phyloP scores from a whole-genome alignment of 495 filamentous ascomycete species.

The Penicillium longicatenatum region DNA sequence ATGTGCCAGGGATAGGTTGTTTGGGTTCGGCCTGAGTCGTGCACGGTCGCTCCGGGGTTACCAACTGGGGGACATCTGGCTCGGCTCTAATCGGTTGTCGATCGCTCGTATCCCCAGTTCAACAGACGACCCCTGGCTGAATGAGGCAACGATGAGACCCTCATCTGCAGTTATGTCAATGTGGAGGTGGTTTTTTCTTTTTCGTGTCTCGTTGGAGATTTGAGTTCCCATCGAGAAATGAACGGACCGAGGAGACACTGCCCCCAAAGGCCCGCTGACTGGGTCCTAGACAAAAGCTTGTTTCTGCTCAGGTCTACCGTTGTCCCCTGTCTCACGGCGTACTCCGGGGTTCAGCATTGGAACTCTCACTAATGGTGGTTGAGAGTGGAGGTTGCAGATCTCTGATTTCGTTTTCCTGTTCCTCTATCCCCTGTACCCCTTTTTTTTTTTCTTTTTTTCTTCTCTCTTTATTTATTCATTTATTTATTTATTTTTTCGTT shows the following conservation, averaged over 20 bases:
- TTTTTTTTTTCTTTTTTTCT: too few relatives aligned
- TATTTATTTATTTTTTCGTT: too few relatives aligned
- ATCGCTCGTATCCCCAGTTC: constrained; percentile 31
- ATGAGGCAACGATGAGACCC: constrained; percentile 5
- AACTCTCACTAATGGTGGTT: too few relatives aligned
- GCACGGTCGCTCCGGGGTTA: neutral
- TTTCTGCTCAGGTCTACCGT: neutral
- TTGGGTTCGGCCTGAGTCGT: constrained; percentile 29
- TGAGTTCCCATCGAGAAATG: neutral
- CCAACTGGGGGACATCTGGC: constrained; percentile 1
- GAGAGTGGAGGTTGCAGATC: neutral
- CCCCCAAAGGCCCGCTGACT: neutral
- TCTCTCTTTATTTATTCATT: too few relatives aligned
- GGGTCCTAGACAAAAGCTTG: neutral
- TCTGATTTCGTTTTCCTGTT: neutral
- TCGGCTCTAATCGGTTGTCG: constrained; percentile 23
- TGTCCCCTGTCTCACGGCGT: neutral
- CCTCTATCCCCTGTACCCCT: too few relatives aligned
- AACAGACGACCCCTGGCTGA: neutral
- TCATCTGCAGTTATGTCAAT: neutral
- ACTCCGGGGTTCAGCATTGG: neutral
- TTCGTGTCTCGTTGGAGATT: neutral
- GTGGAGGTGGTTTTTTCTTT: neutral
- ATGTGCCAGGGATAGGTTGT: constrained; percentile 8
- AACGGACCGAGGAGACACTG: neutral